These are phyloP conservation scores for Fusarium nodosum DNA, from an alignment of 2,329 filamentous ascomycete species.

Conservation along the genomic window DNA sequence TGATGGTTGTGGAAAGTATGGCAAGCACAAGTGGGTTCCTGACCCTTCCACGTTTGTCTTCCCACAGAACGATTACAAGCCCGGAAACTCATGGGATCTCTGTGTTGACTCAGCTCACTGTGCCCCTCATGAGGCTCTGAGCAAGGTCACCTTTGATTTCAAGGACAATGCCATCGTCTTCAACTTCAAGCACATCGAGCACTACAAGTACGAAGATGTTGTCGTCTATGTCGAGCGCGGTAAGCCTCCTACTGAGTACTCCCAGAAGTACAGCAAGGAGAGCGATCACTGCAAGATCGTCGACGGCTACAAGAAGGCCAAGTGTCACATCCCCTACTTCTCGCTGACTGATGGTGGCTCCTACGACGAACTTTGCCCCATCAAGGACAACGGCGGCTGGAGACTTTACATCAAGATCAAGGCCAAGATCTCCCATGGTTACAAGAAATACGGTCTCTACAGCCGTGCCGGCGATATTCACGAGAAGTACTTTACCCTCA, in stretches of 20 bases:
- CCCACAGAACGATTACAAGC: slow-evolving; percentile 42
- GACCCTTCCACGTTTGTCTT: slow-evolving; percentile 47
- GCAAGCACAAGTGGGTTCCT: slow-evolving; percentile 47
- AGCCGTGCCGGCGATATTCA: slow-evolving; percentile 42
- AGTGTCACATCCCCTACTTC: slow-evolving; percentile 47
- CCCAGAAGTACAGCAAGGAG: slow-evolving; percentile 44
- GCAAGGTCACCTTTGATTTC: slow-evolving; percentile 48
- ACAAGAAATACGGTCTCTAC: slow-evolving; percentile 46
- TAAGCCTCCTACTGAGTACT: slow-evolving; percentile 38
- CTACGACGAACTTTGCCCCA: slow-evolving; percentile 46
- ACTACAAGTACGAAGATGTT: slow-evolving; percentile 51
- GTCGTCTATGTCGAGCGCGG: slow-evolving; percentile 42
- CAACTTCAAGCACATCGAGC: slow-evolving; percentile 44
- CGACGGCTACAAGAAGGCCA: slow-evolving; percentile 44
- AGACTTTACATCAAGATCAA: slow-evolving; percentile 50
- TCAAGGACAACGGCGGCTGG: slow-evolving; percentile 48
- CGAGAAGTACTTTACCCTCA: slow-evolving; percentile 48
- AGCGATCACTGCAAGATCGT: slow-evolving; percentile 44
- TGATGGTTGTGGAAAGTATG: slow-evolving; percentile 45
- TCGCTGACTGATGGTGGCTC: slow-evolving; percentile 46
- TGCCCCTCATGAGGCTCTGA: slow-evolving; percentile 41
- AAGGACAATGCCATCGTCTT: slow-evolving; percentile 47
- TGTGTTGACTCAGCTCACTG: slow-evolving; percentile 42
- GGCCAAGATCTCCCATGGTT: slow-evolving; percentile 40
- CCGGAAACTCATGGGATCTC: slow-evolving; percentile 46